phyloP scores from a whole-genome alignment of 2,329 filamentous ascomycete genomes.

The Phaeophleospora eucalypticola region DNA sequence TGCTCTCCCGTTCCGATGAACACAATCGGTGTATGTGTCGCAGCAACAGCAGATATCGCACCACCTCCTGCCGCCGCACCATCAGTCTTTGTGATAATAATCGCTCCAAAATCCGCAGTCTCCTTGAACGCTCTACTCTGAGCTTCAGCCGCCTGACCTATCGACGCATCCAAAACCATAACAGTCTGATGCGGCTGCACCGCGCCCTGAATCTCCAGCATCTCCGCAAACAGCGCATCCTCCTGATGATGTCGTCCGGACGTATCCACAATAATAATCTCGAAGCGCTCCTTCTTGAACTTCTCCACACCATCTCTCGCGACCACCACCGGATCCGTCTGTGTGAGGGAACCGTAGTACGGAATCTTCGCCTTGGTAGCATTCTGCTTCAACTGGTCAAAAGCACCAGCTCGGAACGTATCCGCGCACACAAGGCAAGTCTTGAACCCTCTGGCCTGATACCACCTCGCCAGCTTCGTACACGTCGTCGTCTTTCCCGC shows the following conservation, averaged over 20 bases:
- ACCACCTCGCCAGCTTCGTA: slow-evolving; percentile 93
- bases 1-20: slow-evolving; percentile 98
- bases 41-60: slow-evolving; percentile 94
- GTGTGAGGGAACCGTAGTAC: slow-evolving; percentile 93
- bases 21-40: slow-evolving; percentile 93
- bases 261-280: slow-evolving; percentile 98
- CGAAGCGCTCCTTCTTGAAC: slow-evolving; percentile 98
- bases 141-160: slow-evolving; percentile 91
- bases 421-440: slow-evolving; percentile 93
- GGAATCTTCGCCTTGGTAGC: slow-evolving; percentile 98
- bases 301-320: slow-evolving; percentile 95
- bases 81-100: slow-evolving; percentile 98
- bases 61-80: slow-evolving; percentile 93
- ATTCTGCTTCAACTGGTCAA: slow-evolving; percentile 98
- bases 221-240: slow-evolving; percentile 90
- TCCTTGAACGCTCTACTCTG: slow-evolving; percentile 97
- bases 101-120: slow-evolving; percentile 92
- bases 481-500: slow-evolving; percentile 97
- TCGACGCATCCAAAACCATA: slow-evolving; percentile 94
- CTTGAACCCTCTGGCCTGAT: slow-evolving; percentile 88
- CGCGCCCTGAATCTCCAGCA: slow-evolving; percentile 91
- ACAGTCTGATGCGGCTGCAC: slow-evolving; percentile 94
- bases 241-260: slow-evolving; percentile 94
- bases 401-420: slow-evolving; percentile 96
- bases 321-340: slow-evolving; percentile 91